phyloP scores from a whole-genome alignment of 305 asterid genomes.

The Fraxinus xanthoxyloides region DNA sequence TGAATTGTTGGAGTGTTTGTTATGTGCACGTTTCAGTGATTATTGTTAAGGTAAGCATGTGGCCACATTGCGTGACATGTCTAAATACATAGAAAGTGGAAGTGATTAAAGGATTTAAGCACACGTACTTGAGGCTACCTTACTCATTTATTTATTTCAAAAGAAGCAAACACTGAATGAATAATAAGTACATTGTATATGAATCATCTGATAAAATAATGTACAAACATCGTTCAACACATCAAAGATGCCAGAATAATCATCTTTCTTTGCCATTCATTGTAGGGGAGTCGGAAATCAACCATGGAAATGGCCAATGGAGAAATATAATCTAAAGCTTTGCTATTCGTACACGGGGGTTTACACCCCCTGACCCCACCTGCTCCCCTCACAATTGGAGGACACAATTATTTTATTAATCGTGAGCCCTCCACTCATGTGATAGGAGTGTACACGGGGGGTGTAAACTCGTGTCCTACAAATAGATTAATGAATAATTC shows the following conservation, averaged over 20 bases:
- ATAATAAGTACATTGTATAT: not conserved
- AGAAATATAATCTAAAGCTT: no score
- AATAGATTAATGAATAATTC: no score
- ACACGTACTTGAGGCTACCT: slow-evolving; percentile 40
- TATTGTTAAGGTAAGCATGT: slow-evolving; percentile 36
- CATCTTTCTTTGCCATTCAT: not conserved
- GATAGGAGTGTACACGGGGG: no score
- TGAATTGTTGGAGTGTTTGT: slow-evolving; percentile 29
- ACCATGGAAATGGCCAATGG: not conserved
- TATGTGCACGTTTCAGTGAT: slow-evolving; percentile 52
- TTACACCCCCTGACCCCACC: no score
- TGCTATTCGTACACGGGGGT: no score
- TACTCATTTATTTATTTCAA: not conserved
- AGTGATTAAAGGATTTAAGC: slow-evolving; percentile 34
- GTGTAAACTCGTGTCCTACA: no score
- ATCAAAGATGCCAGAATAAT: not conserved
- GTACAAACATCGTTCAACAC: not conserved
- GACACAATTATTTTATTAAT: no score
- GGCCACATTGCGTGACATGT: slow-evolving; percentile 23
- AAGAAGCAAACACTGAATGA: not conserved
- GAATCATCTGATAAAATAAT: not conserved
- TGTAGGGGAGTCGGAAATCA: not conserved
- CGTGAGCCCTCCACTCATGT: no score
- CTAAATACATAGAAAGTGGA: slow-evolving; percentile 34
- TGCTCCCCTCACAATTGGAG: no score